phyloP scores from a whole-genome alignment of 1,139 yeast species.

The Zhuliangozyma parablackwelliae region DNA sequence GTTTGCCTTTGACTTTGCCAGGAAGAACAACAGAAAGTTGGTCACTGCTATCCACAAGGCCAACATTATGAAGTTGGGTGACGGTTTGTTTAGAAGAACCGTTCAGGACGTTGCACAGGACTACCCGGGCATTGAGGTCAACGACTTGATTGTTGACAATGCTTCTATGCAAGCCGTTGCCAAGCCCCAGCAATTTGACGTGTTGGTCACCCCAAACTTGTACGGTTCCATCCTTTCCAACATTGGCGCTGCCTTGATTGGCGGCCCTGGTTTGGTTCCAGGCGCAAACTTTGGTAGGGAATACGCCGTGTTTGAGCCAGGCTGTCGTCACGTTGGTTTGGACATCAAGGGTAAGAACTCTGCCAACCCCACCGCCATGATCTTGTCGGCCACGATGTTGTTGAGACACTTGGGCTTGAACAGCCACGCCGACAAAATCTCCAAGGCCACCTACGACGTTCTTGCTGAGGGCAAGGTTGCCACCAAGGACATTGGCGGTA shows the following conservation, averaged over 20 bases:
- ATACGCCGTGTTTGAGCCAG: conserved; percentile 97
- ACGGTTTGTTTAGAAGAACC: conserved; percentile 94
- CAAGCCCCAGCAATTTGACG: conserved; percentile 96
- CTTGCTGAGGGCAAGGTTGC: conserved; percentile 79
- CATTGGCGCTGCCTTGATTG: conserved; percentile 97
- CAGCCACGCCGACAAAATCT: conserved; percentile 76
- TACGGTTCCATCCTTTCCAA: conserved; percentile 96
- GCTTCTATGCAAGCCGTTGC: conserved; percentile 99
- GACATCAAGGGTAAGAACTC: conserved; percentile 92
- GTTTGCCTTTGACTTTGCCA: conserved; percentile 94
- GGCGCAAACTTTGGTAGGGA: conserved; percentile 99
- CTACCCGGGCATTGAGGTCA: conserved; percentile 79
- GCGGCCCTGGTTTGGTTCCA: conserved; percentile 98
- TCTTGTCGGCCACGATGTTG: conserved; percentile 84
- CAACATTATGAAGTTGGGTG: conserved; percentile 97
- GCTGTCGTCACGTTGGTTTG: conserved; percentile 98
- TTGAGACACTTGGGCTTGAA: conserved; percentile 92
- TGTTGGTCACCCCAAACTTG: conserved; percentile 94
- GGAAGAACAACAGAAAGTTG: conserved; percentile 82
- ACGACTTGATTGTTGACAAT: conserved; percentile 95
- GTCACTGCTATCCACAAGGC: conserved; percentile 99
- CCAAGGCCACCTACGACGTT: conserved; percentile 84
- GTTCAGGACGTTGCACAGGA: conserved; percentile 87
- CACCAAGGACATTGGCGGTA: conserved; percentile 88
- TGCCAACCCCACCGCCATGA: conserved; percentile 98